Evolutionary conservation across 2,329 filamentous ascomycete genomes (phyloP).

Genomic region (Colletotrichum zoysiae): DNA sequence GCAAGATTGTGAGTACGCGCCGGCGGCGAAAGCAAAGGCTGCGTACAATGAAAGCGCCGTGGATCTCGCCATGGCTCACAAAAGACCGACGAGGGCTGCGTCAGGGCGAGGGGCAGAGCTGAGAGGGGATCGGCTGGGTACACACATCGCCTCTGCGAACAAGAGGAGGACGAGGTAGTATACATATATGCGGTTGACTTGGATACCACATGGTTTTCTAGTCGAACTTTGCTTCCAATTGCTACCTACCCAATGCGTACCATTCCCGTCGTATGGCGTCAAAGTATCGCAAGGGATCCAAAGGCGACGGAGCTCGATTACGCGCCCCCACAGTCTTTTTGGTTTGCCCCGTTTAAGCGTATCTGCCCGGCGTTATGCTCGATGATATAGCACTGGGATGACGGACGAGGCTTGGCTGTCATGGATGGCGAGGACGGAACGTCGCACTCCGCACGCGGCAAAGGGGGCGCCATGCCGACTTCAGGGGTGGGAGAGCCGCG

Average conservation of each 20-base stretch:
- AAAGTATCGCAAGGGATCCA: conserved; percentile 10
- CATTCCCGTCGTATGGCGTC: conserved; percentile 24
- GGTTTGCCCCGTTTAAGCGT: conserved; percentile 3
- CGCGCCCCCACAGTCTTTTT: conserved; percentile 24
- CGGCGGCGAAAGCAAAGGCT: conserved; percentile 35
- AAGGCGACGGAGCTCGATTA: conserved; percentile 21
- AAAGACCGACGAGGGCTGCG: conserved; percentile 13
- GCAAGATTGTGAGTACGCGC: conserved; percentile 33
- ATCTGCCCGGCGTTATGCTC: not conserved
- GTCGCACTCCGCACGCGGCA: conserved; percentile 28
- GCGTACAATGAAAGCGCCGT: conserved; percentile 28
- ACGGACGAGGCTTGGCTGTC: conserved; percentile 21
- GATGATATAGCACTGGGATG: conserved; percentile 6
- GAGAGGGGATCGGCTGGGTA: not conserved
- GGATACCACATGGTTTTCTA: not conserved
- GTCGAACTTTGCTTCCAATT: not conserved
- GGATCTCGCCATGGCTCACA: conserved; percentile 30
- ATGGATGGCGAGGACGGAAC: conserved; percentile 22
- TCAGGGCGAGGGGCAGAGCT: not conserved
- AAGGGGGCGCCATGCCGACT: conserved; percentile 10
- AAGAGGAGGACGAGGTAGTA: conserved; percentile 1
- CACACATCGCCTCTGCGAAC: not conserved
- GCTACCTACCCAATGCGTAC: not conserved
- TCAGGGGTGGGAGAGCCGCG: not conserved
- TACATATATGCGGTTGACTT: conserved; percentile 18